Base-by-base conservation (phyloP, 2,329 filamentous ascomycete species). In the Rhexocercosporidium sp. region DNA sequence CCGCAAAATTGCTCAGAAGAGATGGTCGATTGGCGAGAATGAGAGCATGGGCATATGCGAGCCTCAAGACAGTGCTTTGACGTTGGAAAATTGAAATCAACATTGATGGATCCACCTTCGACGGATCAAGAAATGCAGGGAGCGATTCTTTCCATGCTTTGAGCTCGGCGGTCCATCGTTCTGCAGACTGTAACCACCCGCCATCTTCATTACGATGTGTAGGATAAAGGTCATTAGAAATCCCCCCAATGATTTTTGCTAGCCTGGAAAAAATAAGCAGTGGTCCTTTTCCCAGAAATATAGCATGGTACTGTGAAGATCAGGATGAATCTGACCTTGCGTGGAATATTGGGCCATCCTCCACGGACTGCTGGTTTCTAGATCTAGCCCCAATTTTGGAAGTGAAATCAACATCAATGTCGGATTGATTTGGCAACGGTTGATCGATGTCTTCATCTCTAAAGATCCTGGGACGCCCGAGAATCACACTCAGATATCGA, bases 391-490 rank as follows among this genome's bases (percentile, higher is more conserved):
- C 31, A 44, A 27, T 46, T 29, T 20, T 12, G 83, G 80, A 77
- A 89, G 22, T 31, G 16, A 27, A 83, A 34, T 88, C 82, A 44
- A 86, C 83, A 66, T 89, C 86, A 65, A 86, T 85, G 3, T 25
- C 37, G 51, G 87, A 79, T 5, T 78, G 73, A 16, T 82, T 82
- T 0, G 88, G 88, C n/a, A 87, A 80, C 2, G 84, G 82, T 66
- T 90, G 87, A 62, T 90, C 87, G 57, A 89, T 87, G 60, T 90
- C 86, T 39, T 89, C 85, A 53, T 90, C 87, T 59, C 88, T 87
- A 29, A 89, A 85, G 16, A 88, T 81, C 8, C 86, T 77, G 0
- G 88, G 88, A 6, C 88, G 80, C 0, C 88, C 88, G 34, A 90
- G 83, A 20, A 89, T 85, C n/a, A 88, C 85, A 27, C 86, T 85